phyloP scores from a whole-genome alignment of 805 yeast species.

The Yamadazyma nakazawae region DNA sequence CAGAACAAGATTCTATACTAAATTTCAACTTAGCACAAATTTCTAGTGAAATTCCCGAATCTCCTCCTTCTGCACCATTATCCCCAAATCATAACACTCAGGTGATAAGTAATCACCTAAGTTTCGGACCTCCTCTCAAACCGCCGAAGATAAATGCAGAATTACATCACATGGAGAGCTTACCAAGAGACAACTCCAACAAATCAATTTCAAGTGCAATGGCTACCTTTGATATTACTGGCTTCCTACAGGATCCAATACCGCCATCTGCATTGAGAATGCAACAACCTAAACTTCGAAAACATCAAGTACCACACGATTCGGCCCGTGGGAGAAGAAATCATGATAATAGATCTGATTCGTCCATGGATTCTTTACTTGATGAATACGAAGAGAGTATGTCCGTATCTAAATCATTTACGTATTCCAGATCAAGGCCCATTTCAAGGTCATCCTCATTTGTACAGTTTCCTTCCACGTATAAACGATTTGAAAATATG shows the following conservation, averaged over 20 bases:
- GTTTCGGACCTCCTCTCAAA: conserved; percentile 1
- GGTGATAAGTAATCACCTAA: conserved; percentile 6
- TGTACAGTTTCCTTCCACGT: conserved; percentile 9
- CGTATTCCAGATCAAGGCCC: conserved; percentile 22
- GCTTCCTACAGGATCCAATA: not conserved
- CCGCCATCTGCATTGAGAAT: not conserved
- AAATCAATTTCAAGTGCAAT: conserved; percentile 26
- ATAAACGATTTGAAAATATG: conserved; percentile 5
- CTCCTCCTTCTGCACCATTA: conserved; percentile 43
- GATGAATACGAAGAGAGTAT: conserved; percentile 46
- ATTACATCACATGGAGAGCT: not conserved
- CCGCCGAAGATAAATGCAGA: conserved; percentile 2
- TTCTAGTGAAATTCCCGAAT: conserved; percentile 35
- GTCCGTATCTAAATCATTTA: conserved; percentile 24
- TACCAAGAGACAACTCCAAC: conserved; percentile 14
- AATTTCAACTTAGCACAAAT: conserved; percentile 15
- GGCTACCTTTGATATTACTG: conserved; percentile 27
- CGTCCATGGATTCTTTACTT: conserved; percentile 38
- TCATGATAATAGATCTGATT: conserved; percentile 19
- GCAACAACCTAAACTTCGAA: conserved; percentile 16
- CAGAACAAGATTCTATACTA: conserved; percentile 4
- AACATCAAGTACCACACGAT: not conserved
- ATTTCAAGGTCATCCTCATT: conserved; percentile 15
- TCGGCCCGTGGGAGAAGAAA: not conserved
- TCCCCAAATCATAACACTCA: conserved; percentile 26